A percentile compares a stretch with the other conserved stretches of the same genome.
Conservation (phyloP, 176 grass and related monocot genomes). For the Aegilops tauschii region DNA sequence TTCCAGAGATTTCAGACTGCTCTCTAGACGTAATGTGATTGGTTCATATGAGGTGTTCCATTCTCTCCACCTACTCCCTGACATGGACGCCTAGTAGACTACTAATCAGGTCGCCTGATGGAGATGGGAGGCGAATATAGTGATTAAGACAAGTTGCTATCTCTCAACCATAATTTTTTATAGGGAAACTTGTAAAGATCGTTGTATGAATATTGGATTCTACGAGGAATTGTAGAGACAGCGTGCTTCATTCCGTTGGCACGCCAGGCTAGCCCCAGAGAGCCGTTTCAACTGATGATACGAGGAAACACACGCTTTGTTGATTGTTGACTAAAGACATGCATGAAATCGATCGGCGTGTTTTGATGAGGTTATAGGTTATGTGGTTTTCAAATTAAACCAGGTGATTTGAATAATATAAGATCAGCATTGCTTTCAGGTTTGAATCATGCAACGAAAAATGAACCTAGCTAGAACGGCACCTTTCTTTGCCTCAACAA, state of each 20-base stretch:
- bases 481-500: not conserved
- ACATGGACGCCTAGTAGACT: conserved; percentile 29
- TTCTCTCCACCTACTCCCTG: conserved; percentile 54
- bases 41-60: conserved; percentile 21
- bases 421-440: not conserved
- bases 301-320: not conserved
- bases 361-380: not conserved
- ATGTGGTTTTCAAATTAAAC: not conserved
- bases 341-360: not conserved
- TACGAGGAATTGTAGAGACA: not conserved
- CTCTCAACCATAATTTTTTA: not conserved
- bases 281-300: not conserved
- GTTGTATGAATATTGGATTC: not conserved
- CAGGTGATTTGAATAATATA: not conserved
- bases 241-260: conserved; percentile 26
- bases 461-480: not conserved
- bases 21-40: not conserved
- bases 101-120: conserved; percentile 7
- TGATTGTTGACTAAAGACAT: conserved; percentile 27
- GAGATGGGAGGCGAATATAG: not conserved
- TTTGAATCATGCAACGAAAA: not conserved
- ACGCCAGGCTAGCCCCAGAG: not conserved
- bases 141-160: not conserved
- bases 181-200: not conserved
- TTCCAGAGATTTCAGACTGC: no score